phyloP scores from a whole-genome alignment of 371 early-diverging fungal species.

The Mucor lusitanicus region DNA sequence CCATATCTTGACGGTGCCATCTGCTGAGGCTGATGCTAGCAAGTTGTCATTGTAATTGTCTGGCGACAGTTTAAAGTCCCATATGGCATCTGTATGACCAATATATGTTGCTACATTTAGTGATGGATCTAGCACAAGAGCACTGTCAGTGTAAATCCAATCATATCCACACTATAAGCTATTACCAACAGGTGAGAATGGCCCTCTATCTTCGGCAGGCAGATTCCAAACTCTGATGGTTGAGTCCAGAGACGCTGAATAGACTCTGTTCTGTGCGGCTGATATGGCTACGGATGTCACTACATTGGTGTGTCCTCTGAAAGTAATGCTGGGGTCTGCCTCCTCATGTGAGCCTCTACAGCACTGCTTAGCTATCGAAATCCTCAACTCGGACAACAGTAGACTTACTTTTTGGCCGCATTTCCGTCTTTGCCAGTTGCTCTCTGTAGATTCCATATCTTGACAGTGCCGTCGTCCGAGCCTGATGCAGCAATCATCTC shows the following conservation, averaged over 20 bases:
- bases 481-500: conserved; percentile 70
- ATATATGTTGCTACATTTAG: conserved; percentile 63
- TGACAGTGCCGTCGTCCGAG: conserved; percentile 85
- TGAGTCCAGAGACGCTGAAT: conserved; percentile 77
- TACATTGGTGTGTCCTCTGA: conserved; percentile 78
- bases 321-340: conserved; percentile 72
- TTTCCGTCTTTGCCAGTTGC: conserved; percentile 39
- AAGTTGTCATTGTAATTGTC: conserved; percentile 28
- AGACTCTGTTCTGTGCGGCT: conserved; percentile 58
- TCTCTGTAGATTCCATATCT: conserved; percentile 70
- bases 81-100: conserved; percentile 85
- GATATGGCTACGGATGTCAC: conserved; percentile 74
- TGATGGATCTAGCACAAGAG: conserved; percentile 48
- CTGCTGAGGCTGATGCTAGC: conserved; percentile 80
- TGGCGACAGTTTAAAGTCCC: conserved; percentile 81
- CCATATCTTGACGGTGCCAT: conserved; percentile 86
- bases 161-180: not conserved
- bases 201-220: conserved; percentile 58
- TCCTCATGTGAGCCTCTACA: conserved; percentile 49
- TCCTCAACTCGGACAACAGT: not conserved
- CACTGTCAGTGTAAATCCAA: not conserved
- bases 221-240: conserved; percentile 77
- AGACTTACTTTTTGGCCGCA: conserved; percentile 38
- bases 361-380: not conserved
- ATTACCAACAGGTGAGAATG: conserved; percentile 59